A percentile compares a stretch with the other conserved stretches of the same genome.
Evolutionary conservation across 2,329 filamentous ascomycete species (phyloP).

Genomic region (Fusarium sp.): DNA sequence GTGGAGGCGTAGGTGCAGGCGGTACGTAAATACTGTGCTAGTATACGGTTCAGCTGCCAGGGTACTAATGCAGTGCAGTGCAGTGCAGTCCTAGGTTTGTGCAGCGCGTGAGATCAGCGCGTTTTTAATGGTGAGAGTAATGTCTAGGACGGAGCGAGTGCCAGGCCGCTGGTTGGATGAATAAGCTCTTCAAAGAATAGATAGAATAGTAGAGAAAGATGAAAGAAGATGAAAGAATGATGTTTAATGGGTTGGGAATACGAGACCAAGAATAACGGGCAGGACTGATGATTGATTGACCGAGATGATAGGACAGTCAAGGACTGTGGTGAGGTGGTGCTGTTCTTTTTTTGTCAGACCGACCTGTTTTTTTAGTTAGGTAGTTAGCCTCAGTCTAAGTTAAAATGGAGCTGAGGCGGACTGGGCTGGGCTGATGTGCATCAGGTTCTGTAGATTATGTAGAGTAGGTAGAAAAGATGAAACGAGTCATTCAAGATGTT

Average conservation of each 20-base stretch:
- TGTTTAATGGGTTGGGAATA: constrained; percentile 38
- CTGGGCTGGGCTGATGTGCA: constrained; percentile 11
- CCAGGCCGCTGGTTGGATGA: constrained; percentile 32
- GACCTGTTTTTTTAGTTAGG: not conserved
- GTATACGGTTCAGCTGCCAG: constrained; percentile 21
- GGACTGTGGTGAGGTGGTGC: constrained; percentile 18
- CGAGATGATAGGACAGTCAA: constrained; percentile 14
- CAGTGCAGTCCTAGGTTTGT: not conserved
- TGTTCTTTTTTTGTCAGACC: constrained; percentile 17
- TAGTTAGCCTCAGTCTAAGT: constrained; percentile 16
- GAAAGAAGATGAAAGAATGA: constrained; percentile 12
- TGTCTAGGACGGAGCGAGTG: constrained; percentile 38
- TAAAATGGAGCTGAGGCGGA: constrained; percentile 22
- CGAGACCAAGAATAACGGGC: constrained; percentile 32
- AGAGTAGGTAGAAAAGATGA: not conserved
- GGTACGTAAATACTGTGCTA: constrained; percentile 33
- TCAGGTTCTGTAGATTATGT: not conserved
- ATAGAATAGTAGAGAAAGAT: not conserved
- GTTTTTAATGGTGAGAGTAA: constrained; percentile 38
- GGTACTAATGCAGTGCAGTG: not conserved
- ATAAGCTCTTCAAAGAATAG: not conserved
- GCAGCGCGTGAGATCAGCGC: constrained; percentile 20
- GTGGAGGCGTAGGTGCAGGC: not conserved
- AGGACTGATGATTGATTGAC: constrained; percentile 2
- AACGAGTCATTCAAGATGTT: not conserved